phyloP scores from a whole-genome alignment of 163 green algal species.

The Chloromonas sp. region DNA sequence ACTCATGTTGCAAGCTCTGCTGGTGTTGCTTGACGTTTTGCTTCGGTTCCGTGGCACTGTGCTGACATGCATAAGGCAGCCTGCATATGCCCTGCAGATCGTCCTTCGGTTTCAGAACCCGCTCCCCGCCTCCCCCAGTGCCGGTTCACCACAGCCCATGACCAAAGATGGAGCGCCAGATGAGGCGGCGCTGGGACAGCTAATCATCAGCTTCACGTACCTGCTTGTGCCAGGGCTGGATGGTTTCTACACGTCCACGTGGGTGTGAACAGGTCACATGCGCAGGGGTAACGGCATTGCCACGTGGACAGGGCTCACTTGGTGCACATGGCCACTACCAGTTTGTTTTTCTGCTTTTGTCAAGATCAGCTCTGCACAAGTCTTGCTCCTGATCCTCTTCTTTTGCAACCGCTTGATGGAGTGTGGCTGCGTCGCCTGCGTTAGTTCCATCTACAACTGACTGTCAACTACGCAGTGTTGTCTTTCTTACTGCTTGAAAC shows the following conservation, averaged over 20 bases:
- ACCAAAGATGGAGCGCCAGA: background rate
- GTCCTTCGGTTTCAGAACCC: background rate
- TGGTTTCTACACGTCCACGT: constrained; percentile 7
- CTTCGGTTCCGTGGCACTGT: background rate
- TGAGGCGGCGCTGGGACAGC: background rate
- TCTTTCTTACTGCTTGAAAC: too few relatives aligned
- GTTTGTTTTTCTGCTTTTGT: too few relatives aligned
- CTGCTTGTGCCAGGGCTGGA: background rate
- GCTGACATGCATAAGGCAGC: background rate
- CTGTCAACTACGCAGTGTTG: too few relatives aligned
- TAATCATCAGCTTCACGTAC: background rate
- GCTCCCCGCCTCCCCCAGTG: background rate
- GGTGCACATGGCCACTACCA: background rate
- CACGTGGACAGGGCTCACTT: background rate
- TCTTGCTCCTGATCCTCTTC: background rate
- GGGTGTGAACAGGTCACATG: background rate
- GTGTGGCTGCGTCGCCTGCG: too few relatives aligned
- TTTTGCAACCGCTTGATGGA: background rate
- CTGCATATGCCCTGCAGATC: background rate
- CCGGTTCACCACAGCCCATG: background rate
- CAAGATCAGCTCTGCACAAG: background rate
- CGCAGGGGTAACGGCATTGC: background rate
- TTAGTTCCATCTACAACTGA: background rate
- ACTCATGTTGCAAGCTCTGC: background rate
- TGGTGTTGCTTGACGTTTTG: too few relatives aligned